Percentiles rank a stretch among this genome's conserved stretches.
These are phyloP conservation scores for Capsicum rhomboideum DNA, from an alignment of 257 asterid species.

Conservation along the genomic window DNA sequence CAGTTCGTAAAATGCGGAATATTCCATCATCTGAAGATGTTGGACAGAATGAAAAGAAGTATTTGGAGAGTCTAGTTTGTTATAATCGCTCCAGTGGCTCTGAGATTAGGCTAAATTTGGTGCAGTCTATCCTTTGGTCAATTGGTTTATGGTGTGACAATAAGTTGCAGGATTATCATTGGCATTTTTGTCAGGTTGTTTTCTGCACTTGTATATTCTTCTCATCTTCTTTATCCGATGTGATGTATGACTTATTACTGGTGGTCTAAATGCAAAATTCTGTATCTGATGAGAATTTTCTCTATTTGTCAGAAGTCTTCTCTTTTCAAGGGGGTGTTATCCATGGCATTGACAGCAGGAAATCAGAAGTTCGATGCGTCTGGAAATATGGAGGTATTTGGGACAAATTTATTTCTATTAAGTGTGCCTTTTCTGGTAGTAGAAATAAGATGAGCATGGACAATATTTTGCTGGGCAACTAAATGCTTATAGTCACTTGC, in stretches of 20 bases:
- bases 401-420: neutral
- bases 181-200: conserved; percentile 70
- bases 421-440: neutral
- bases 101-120: conserved; percentile 43
- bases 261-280: conserved; percentile 13
- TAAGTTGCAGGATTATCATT: conserved; percentile 82
- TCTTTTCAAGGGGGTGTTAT: conserved; percentile 59
- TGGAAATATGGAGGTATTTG: conserved; percentile 7
- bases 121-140: conserved; percentile 59
- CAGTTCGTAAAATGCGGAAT: conserved; percentile 52
- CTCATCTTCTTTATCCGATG: conserved; percentile 3
- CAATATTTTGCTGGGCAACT: neutral
- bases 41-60: conserved; percentile 51
- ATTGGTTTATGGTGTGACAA: conserved; percentile 80
- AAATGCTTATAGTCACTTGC: neutral
- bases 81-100: conserved; percentile 24
- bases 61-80: conserved; percentile 60
- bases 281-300: conserved; percentile 17
- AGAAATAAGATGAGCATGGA: neutral
- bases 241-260: conserved; percentile 12
- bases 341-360: conserved; percentile 50
- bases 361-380: conserved; percentile 32
- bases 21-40: conserved; percentile 41
- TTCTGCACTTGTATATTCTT: conserved; percentile 8
- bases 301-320: conserved; percentile 53